Evolutionary conservation across 2,329 filamentous ascomycete species (phyloP), one percentile per base, ranked within the genome.

Genomic region (Dactylella cylindrospora): DNA sequence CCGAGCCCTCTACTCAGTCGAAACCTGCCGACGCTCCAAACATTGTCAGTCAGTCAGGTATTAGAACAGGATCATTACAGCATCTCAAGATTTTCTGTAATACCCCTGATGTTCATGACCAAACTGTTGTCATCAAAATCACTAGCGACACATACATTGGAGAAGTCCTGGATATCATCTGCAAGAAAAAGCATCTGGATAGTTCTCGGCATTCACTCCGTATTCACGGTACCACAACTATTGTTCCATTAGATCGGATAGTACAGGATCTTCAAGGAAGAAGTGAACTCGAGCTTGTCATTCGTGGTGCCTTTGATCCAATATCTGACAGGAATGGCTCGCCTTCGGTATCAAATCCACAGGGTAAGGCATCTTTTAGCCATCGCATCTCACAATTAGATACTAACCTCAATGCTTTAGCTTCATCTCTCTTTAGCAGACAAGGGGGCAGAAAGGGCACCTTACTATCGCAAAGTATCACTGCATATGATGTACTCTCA

Each of bases 71-170:
- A 5, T 41, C 65, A 3, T 59, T 64, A 7, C 66, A 66, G 25
- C 68, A 68, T 22, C 64, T 69, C 17, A 66, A 67, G 13, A 68
- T 69, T 31, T 66, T 66, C 40, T 65, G 66, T 36, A 66, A 66
- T 29, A 69, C 67, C 6, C 66, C 68, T 4, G 68, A 69, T 12
- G 67, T 69, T 23, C 67, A 67, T 39, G 84, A 85, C n/a, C 84
- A 85, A 69, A 82, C 84, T 75, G 80, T 88, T 19, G 84, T 83
- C 1, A 75, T 90, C 13, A 83, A 87, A 64, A 86, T 88, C 38
- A 90, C 85, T 0, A 89, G 86, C 0, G 86, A 91, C 67, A 91
- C 84, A 23, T 93, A 90, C 71, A 81, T 93, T 36, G 86, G 85
- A 35, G 87, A 93, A 71, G 82, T 93, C 22, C 82, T 91, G 45